Evolutionary conservation across 495 filamentous ascomycete species (phyloP).

Genomic region (Emericellopsis terricola): DNA sequence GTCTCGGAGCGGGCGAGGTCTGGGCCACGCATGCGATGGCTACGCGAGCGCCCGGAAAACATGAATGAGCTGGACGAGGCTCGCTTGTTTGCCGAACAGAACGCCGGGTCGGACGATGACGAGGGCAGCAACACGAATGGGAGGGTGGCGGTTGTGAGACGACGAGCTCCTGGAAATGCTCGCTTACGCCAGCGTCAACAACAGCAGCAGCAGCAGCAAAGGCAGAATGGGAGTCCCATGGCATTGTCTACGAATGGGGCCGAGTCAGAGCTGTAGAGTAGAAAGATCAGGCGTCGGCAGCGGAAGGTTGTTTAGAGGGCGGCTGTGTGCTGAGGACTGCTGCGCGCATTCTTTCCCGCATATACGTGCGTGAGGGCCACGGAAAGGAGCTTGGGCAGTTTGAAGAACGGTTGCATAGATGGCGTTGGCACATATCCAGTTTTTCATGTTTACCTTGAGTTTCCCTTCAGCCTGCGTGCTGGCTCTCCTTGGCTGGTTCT

Average conservation of each 20-base stretch:
- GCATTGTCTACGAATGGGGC: constrained; percentile 28
- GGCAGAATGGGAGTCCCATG: constrained; percentile 34
- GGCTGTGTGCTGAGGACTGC: not conserved
- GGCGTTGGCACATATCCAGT: not conserved
- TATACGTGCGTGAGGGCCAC: not conserved
- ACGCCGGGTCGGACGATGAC: constrained; percentile 25
- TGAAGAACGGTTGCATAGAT: not conserved
- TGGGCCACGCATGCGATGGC: constrained; percentile 92
- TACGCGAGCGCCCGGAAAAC: constrained; percentile 66
- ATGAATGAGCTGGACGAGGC: constrained; percentile 71
- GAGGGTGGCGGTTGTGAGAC: constrained; percentile 16
- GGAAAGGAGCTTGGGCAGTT: not conserved
- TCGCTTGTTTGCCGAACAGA: constrained; percentile 31
- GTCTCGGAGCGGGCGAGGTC: constrained; percentile 74
- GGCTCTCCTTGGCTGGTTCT: too few species aligned
- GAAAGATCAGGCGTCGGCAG: not conserved
- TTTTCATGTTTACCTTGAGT: not conserved
- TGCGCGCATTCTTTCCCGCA: not conserved
- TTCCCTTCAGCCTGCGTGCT: too few species aligned
- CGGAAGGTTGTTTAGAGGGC: not conserved
- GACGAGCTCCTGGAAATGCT: constrained; percentile 10
- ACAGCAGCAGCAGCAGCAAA: too few species aligned
- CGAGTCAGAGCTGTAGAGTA: constrained; percentile 24
- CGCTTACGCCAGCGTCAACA: constrained; percentile 9
- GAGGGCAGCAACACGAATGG: constrained; percentile 25